Conservation (phyloP, 805 yeast species). For the Metschnikowia corniflorae region DNA sequence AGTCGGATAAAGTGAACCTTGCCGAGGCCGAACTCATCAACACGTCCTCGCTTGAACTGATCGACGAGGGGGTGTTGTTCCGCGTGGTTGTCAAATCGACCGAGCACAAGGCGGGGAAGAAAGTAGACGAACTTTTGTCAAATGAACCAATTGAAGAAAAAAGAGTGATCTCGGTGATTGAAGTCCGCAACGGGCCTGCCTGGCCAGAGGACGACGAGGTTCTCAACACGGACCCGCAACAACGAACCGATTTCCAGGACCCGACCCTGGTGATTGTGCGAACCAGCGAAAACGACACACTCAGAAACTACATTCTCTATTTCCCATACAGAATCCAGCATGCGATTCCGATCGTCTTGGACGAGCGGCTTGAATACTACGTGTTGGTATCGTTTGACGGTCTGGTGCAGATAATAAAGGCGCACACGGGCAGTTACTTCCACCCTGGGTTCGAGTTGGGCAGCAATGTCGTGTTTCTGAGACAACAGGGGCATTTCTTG, state of each 20-base stretch:
- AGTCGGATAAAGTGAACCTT: constrained; percentile 18
- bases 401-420: constrained; percentile 42
- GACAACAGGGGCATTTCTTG: constrained; percentile 31
- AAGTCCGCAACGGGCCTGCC: constrained; percentile 39
- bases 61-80: constrained; percentile 37
- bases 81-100: constrained; percentile 36
- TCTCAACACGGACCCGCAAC: constrained; percentile 31
- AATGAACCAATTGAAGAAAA: not conserved
- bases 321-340: constrained; percentile 49
- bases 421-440: constrained; percentile 42
- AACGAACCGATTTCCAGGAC: constrained; percentile 42
- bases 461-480: constrained; percentile 37
- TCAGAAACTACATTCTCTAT: constrained; percentile 33
- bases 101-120: constrained; percentile 16
- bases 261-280: constrained; percentile 46
- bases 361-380: constrained; percentile 39
- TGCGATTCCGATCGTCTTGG: constrained; percentile 36
- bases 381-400: constrained; percentile 60
- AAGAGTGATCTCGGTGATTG: constrained; percentile 28
- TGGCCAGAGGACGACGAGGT: constrained; percentile 41
- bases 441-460: constrained; percentile 55
- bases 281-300: constrained; percentile 18
- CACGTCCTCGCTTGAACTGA: constrained; percentile 25
- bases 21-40: constrained; percentile 24
- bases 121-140: no score